Evolutionary conservation across 371 early-diverging fungal genomes (phyloP).

Genomic region (Apophysomyces variabilis): DNA sequence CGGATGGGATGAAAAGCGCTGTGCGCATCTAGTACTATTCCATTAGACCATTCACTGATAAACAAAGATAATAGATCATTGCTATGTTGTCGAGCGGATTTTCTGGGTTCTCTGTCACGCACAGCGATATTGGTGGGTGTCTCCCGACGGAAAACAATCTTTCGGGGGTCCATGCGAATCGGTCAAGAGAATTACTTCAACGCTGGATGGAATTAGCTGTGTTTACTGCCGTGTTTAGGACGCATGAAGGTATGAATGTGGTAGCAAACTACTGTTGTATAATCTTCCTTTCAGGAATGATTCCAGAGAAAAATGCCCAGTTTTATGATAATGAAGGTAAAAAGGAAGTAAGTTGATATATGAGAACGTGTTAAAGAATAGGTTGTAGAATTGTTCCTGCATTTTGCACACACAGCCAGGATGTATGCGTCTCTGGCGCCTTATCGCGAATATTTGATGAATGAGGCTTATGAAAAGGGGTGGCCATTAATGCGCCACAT

Average conservation of each 20-base stretch:
- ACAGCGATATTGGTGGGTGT: constrained; percentile 58
- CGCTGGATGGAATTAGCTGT: constrained; percentile 63
- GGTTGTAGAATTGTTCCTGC: constrained; percentile 34
- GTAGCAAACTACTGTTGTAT: too few species aligned
- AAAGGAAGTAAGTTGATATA: not conserved
- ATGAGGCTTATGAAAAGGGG: constrained; percentile 52
- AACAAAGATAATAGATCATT: constrained; percentile 16
- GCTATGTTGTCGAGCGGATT: constrained; percentile 56
- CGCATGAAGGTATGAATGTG: constrained; percentile 45
- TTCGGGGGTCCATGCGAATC: constrained; percentile 39
- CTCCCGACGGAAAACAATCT: constrained; percentile 33
- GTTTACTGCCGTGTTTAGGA: constrained; percentile 52
- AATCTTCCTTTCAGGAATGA: constrained; percentile 19
- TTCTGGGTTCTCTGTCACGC: constrained; percentile 50
- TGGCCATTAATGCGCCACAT: constrained; percentile 58
- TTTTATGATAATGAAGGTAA: constrained; percentile 58
- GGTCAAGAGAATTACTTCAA: constrained; percentile 45
- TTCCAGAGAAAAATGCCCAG: constrained; percentile 54
- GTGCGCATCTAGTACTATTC: constrained; percentile 24
- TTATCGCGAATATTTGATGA: constrained; percentile 43
- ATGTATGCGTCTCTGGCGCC: constrained; percentile 40
- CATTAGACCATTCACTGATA: not conserved
- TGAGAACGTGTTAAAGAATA: not conserved
- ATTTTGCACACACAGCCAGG: constrained; percentile 45
- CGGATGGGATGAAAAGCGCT: constrained; percentile 51